phyloP scores from a whole-genome alignment of 2,329 filamentous ascomycete species.

The Pyricularia sp. region DNA sequence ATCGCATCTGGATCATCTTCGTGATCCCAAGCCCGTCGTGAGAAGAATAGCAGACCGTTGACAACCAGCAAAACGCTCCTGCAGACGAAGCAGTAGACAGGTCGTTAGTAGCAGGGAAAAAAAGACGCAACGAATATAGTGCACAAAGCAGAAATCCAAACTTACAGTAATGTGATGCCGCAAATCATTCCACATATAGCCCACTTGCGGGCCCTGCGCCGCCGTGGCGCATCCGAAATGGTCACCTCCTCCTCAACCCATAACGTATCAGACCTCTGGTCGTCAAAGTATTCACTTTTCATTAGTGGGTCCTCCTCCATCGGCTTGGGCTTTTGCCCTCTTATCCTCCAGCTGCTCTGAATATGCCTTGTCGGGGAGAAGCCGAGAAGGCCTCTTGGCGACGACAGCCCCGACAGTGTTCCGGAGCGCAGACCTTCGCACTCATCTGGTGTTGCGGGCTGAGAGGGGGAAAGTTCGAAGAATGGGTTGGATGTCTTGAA shows the following conservation, averaged over 20 bases:
- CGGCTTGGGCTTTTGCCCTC: neutral
- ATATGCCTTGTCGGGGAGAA: conserved; percentile 10
- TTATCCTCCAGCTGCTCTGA: conserved; percentile 9
- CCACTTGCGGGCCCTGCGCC: conserved; percentile 10
- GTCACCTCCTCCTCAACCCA: conserved; percentile 9
- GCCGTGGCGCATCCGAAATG: conserved; percentile 6
- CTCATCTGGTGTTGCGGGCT: neutral
- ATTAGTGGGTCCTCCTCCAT: conserved; percentile 6
- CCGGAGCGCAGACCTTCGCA: neutral
- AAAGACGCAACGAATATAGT: too few species aligned
- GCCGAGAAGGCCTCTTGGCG: neutral
- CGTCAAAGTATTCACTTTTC: conserved; percentile 4
- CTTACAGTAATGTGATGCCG: conserved; percentile 25
- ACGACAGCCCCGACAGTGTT: neutral
- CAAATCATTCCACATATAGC: conserved; percentile 25
- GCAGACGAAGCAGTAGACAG: neutral
- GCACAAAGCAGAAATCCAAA: conserved; percentile 6
- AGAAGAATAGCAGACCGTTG: conserved; percentile 10
- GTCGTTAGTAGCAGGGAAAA: neutral
- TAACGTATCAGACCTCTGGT: conserved; percentile 6
- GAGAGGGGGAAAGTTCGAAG: neutral
- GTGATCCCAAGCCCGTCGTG: conserved; percentile 5
- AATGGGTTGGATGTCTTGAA: neutral
- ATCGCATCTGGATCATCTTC: conserved; percentile 17
- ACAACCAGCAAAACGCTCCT: conserved; percentile 10